Percentiles rank a stretch among this genome's conserved stretches.
Evolutionary conservation across 176 grass and related monocot species (phyloP).

Genomic region (Poa annua): DNA sequence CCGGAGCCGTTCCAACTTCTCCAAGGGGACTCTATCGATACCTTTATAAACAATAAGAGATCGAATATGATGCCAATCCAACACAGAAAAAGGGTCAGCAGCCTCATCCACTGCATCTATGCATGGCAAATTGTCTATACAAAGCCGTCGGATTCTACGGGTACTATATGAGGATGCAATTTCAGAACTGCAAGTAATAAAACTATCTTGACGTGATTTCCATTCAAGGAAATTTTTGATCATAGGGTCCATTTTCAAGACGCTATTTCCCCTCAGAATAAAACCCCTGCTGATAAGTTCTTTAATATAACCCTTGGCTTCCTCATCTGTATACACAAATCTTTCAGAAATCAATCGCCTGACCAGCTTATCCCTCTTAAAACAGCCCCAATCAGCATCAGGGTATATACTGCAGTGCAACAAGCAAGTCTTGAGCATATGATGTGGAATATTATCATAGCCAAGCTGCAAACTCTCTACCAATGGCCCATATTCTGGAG

Average conservation of each 20-base stretch:
- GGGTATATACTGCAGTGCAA: too few species aligned
- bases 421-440: too few species aligned
- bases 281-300: not conserved
- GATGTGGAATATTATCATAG: not conserved
- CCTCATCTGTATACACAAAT: not conserved
- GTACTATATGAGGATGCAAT: not conserved
- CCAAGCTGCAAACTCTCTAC: not conserved
- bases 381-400: rapidly evolving
- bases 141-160: not conserved
- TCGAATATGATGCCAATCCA: not conserved
- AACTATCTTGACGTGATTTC: not conserved
- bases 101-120: not conserved
- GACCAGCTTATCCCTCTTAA: not conserved
- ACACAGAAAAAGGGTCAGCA: rapidly evolving
- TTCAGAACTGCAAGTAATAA: not conserved
- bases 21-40: not conserved
- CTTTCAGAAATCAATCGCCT: not conserved
- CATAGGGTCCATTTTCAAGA: not conserved
- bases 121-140: rapidly evolving
- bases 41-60: not conserved
- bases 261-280: too few species aligned
- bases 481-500: not conserved
- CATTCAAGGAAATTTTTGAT: not conserved
- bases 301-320: not conserved
- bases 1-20: not conserved